Base-by-base conservation (phyloP, 176 grass and related monocot genomes). In the Musa schizocarpa region DNA sequence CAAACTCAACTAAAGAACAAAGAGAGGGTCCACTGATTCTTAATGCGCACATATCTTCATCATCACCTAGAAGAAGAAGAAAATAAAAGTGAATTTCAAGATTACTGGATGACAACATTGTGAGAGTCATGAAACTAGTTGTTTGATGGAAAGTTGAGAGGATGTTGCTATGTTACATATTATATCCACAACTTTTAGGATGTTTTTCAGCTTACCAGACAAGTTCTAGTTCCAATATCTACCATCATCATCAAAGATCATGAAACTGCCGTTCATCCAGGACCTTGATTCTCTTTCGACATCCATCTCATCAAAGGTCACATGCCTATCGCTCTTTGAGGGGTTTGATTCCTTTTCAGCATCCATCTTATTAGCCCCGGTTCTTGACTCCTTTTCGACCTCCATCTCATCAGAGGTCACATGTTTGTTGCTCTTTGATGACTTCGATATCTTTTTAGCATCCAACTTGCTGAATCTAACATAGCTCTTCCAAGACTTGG, bases 201-300 rank as follows among this genome's bases (percentile, higher is more conserved):
- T 57, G 55, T 57, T 57, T 57, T 57, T 4, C 34, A 17, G 55
- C 14, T n/a, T 61, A 61, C 57, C 57, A 61, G 16, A 61, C 1
- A 57, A 57, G 55, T 16, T 57, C 12, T 13, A 12, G 57, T 61
- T 61, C 57, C 57, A 61, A 61, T 61, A 3, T 61, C 57, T 61
- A 61, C 16, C 8, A 6, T 61, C 57, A 50, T 83, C 84, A 68
- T 87, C 80, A 11, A 91, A 91, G 55, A 91, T 83, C 85, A 83
- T 87, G 66, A 91, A 91, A 61, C 75, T 81, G 82, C 52, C 83
- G 2, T 76, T 79, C 25, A n/a, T 68, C 89, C 89, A 91, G 1
- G 82, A 72, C 50, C 58, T 78, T 16, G 82, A 86, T 17, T 91
- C 82, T 1, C 82, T 63, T 29, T 82, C 76, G 27, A 16, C 0